Evolutionary conservation across 2,329 filamentous ascomycete species (phyloP).

Genomic region (Aureobasidium vineae): DNA sequence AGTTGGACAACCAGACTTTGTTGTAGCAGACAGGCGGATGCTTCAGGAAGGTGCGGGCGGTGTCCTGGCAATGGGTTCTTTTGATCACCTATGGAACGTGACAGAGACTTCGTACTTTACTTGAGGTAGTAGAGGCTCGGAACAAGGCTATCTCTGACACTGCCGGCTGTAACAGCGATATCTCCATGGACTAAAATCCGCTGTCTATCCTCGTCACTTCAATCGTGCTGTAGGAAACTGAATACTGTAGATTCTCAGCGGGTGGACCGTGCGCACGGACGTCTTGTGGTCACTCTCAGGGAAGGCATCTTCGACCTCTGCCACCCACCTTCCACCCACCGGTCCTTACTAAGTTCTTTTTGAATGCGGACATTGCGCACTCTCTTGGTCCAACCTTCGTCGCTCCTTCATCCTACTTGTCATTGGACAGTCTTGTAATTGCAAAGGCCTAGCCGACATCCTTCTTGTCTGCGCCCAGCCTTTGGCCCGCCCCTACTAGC

Average conservation of each 20-base stretch:
- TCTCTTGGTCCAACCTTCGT: constrained; percentile 17
- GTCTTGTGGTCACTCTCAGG: neutral
- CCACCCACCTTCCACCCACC: constrained; percentile 2
- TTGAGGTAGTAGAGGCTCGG: constrained; percentile 23
- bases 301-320: constrained; percentile 6
- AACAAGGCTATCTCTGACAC: neutral
- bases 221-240: neutral
- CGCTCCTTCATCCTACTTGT: constrained; percentile 19
- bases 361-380: constrained; percentile 2
- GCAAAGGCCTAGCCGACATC: neutral
- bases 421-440: constrained; percentile 15
- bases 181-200: neutral
- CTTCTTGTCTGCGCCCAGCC: neutral
- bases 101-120: constrained; percentile 49
- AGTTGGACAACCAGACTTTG: constrained; percentile 58
- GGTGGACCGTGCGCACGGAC: constrained; percentile 5
- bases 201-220: neutral
- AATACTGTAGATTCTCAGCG: neutral
- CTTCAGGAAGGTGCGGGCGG: constrained; percentile 54
- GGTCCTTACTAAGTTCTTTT: neutral
- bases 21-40: constrained; percentile 49
- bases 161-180: neutral
- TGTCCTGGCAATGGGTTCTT: constrained; percentile 55
- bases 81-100: constrained; percentile 55
- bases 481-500: constrained; percentile 9